Evolutionary conservation across 805 yeast genomes (phyloP).

Genomic region (Candida nitratophila): DNA sequence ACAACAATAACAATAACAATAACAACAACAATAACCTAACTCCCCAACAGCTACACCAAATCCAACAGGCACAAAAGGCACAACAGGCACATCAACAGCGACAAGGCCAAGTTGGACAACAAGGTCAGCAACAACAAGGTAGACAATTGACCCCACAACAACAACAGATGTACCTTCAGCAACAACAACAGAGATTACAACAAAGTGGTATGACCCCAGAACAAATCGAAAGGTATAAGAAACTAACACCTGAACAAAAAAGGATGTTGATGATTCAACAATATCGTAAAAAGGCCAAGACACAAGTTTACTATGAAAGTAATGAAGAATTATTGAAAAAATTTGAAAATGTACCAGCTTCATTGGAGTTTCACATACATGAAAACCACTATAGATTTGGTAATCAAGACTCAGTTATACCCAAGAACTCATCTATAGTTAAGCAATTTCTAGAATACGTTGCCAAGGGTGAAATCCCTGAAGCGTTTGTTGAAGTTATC

Average conservation of each 20-base stretch:
- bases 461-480: slow-evolving; percentile 77
- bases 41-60: not conserved
- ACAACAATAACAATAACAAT: not conserved
- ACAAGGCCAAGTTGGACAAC: not conserved
- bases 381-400: slow-evolving; percentile 90
- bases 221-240: slow-evolving; percentile 20
- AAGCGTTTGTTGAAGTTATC: slow-evolving; percentile 81
- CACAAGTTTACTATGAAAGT: slow-evolving; percentile 60
- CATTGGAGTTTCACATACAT: slow-evolving; percentile 83
- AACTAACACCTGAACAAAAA: slow-evolving; percentile 33
- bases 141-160: not conserved
- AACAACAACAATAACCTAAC: not conserved
- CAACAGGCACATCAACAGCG: slow-evolving; percentile 4
- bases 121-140: not conserved
- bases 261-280: slow-evolving; percentile 35
- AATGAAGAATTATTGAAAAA: slow-evolving; percentile 68
- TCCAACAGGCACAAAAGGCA: not conserved
- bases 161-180: not conserved
- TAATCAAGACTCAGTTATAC: slow-evolving; percentile 79
- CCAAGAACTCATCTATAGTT: slow-evolving; percentile 69
- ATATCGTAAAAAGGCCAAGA: slow-evolving; percentile 35
- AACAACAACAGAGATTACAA: not conserved
- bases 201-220: slow-evolving; percentile 2
- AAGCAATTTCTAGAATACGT: slow-evolving; percentile 76
- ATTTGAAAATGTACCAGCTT: slow-evolving; percentile 70